phyloP scores from a whole-genome alignment of 2,329 filamentous ascomycete genomes.

The Monosporascus ibericus region DNA sequence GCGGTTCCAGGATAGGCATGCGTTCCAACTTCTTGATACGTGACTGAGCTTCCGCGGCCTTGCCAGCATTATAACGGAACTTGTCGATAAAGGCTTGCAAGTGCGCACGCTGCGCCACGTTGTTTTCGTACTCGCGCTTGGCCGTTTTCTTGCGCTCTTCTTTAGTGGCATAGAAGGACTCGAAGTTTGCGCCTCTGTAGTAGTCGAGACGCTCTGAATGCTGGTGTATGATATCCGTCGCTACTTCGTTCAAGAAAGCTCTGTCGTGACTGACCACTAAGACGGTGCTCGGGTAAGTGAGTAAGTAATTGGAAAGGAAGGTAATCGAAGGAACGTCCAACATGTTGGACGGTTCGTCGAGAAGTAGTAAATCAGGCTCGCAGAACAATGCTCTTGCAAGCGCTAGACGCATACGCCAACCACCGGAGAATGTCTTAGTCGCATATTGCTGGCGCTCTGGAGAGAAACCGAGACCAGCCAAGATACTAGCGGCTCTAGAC shows the following conservation, averaged over 20 bases:
- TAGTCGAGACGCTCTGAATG: slow-evolving; percentile 96
- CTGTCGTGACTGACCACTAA: slow-evolving; percentile 97
- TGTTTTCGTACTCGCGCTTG: slow-evolving; percentile 96
- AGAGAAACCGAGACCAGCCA: slow-evolving; percentile 96
- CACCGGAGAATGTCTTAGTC: slow-evolving; percentile 97
- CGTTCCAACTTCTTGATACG: slow-evolving; percentile 98
- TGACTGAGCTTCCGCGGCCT: slow-evolving; percentile 96
- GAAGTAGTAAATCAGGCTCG: slow-evolving; percentile 88
- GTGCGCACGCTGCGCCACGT: slow-evolving; percentile 90
- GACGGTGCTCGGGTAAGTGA: slow-evolving; percentile 88
- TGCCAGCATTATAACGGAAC: slow-evolving; percentile 98
- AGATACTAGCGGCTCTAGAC: slow-evolving; percentile 87
- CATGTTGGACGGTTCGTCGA: slow-evolving; percentile 99
- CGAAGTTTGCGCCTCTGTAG: slow-evolving; percentile 96
- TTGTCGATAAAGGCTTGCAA: slow-evolving; percentile 99
- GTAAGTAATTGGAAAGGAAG: slow-evolving; percentile 93
- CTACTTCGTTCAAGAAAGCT: slow-evolving; percentile 97
- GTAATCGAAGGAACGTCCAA: slow-evolving; percentile 99
- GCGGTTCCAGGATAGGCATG: slow-evolving; percentile 86
- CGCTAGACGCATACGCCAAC: slow-evolving; percentile 98
- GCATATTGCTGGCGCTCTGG: slow-evolving; percentile 84
- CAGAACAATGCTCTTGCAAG: slow-evolving; percentile 94
- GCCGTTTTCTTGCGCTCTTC: slow-evolving; percentile 96
- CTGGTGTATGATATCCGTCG: slow-evolving; percentile 98
- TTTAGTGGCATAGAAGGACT: slow-evolving; percentile 93